phyloP scores from a whole-genome alignment of 805 yeast genomes.

The Cyberlindnera lachancei region DNA sequence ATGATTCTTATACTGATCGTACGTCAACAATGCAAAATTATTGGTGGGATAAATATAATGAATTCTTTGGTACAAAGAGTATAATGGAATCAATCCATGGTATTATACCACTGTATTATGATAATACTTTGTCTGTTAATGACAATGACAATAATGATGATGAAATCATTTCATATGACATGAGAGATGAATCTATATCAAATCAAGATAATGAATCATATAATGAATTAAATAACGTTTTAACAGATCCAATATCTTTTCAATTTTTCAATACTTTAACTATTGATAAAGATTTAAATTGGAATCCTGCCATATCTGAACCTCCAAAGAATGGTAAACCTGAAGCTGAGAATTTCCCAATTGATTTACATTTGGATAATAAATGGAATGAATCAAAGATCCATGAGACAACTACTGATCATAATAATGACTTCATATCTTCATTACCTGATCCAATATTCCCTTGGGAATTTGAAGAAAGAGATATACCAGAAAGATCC shows the following conservation, averaged over 20 bases:
- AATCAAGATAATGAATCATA: neutral
- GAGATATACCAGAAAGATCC: conserved; percentile 15
- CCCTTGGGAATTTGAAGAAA: conserved; percentile 24
- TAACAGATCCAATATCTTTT: conserved; percentile 19
- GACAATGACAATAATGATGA: neutral
- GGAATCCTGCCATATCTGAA: conserved; percentile 38
- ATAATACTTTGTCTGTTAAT: neutral
- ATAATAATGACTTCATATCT: conserved; percentile 1
- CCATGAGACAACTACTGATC: neutral
- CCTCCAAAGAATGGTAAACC: conserved; percentile 32
- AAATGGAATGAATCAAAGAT: conserved; percentile 1
- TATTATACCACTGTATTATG: conserved; percentile 17
- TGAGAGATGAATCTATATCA: too few species aligned
- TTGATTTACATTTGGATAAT: conserved; percentile 9
- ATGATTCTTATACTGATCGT: conserved; percentile 7
- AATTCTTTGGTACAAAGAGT: conserved; percentile 15
- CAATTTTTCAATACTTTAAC: conserved; percentile 14
- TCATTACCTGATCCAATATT: conserved; percentile 21
- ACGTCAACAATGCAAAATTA: conserved; percentile 10
- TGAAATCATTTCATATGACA: neutral
- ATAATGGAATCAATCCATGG: conserved; percentile 18
- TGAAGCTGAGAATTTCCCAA: conserved; percentile 21
- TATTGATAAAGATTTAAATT: conserved; percentile 13
- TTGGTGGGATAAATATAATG: conserved; percentile 21
- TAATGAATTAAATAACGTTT: conserved; percentile 4